A percentile compares a stretch with the other conserved stretches of the same genome.
Conservation (phyloP, 768 basidiomycete species). For the Lanmaoa pseudosensibilis region DNA sequence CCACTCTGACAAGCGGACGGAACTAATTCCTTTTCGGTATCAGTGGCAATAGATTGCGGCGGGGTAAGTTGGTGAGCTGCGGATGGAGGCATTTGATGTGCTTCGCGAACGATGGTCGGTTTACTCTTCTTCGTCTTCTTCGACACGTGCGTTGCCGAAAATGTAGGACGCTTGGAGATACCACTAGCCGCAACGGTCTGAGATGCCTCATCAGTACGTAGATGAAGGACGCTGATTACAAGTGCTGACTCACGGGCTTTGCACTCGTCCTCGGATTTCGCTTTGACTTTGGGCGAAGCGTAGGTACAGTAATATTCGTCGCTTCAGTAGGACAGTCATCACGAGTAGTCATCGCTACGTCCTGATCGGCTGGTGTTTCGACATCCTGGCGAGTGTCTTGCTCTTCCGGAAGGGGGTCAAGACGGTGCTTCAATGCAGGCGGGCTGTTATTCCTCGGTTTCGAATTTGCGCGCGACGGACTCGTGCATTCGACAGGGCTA, state of each 20-base stretch:
- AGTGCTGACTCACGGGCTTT: slow-evolving; percentile 25
- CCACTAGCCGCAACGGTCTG: slow-evolving; percentile 18
- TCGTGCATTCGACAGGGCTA: background rate
- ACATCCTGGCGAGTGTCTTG: background rate
- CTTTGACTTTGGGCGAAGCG: slow-evolving; percentile 12
- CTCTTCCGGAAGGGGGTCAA: slow-evolving; percentile 2
- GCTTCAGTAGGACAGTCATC: slow-evolving; percentile 1
- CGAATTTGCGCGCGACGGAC: background rate
- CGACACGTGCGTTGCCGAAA: slow-evolving; percentile 17
- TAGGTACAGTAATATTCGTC: background rate
- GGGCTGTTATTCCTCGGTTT: background rate
- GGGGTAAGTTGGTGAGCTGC: slow-evolving; percentile 8
- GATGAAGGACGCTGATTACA: background rate
- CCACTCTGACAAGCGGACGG: slow-evolving; percentile 24
- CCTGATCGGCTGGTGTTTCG: background rate
- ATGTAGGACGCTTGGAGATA: slow-evolving; percentile 17
- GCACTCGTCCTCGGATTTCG: slow-evolving; percentile 30
- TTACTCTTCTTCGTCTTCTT: slow-evolving; percentile 22
- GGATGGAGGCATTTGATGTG: slow-evolving; percentile 4
- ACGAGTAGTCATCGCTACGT: background rate
- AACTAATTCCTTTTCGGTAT: slow-evolving; percentile 13
- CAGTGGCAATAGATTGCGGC: slow-evolving; percentile 16
- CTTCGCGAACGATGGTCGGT: slow-evolving; percentile 15
- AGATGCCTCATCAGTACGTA: slow-evolving; percentile 19
- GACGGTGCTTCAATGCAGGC: background rate